Percentiles rank a stretch among this genome's conserved stretches.
Evolutionary conservation across 140 eudicot genomes (phyloP).

Genomic region (Oenanthe javanica): DNA sequence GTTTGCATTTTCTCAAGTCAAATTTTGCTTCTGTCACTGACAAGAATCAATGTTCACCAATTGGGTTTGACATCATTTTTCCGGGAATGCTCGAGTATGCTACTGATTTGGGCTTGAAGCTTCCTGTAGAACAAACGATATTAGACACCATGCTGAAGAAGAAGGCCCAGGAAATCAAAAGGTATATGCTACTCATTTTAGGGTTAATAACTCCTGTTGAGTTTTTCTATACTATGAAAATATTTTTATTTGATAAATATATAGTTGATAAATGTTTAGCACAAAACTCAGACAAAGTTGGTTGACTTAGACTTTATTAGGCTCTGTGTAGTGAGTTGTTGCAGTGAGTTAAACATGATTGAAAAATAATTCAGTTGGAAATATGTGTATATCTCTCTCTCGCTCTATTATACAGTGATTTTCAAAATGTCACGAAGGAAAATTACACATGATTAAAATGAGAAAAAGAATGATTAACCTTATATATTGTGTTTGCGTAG

Average conservation of each 20-base stretch:
- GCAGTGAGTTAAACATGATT: neutral
- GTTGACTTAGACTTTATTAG: too few relatives aligned
- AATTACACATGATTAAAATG: neutral
- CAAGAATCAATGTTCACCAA: slow-evolving; percentile 44
- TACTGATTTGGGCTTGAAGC: slow-evolving; percentile 34
- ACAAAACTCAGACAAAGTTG: neutral
- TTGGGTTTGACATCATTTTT: slow-evolving; percentile 78
- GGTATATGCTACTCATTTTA: slow-evolving; percentile 26
- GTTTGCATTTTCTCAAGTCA: slow-evolving; percentile 50
- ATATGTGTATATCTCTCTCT: neutral
- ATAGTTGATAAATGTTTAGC: neutral
- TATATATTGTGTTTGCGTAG: slow-evolving; percentile 17
- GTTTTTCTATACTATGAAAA: neutral
- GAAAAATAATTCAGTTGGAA: neutral
- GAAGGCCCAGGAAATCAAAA: slow-evolving; percentile 43
- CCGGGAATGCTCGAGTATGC: slow-evolving; percentile 76
- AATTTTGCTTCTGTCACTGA: slow-evolving; percentile 51
- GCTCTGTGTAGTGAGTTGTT: neutral
- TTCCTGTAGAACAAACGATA: slow-evolving; percentile 29
- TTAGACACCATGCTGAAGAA: slow-evolving; percentile 34
- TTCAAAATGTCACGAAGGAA: neutral
- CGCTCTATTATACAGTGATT: neutral
- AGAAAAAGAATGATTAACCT: neutral
- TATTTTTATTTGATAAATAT: neutral
- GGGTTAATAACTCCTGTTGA: neutral